These are phyloP conservation scores for Thielaviopsis ethacetica DNA, from an alignment of 2,329 filamentous ascomycete genomes.

Conservation along the genomic window DNA sequence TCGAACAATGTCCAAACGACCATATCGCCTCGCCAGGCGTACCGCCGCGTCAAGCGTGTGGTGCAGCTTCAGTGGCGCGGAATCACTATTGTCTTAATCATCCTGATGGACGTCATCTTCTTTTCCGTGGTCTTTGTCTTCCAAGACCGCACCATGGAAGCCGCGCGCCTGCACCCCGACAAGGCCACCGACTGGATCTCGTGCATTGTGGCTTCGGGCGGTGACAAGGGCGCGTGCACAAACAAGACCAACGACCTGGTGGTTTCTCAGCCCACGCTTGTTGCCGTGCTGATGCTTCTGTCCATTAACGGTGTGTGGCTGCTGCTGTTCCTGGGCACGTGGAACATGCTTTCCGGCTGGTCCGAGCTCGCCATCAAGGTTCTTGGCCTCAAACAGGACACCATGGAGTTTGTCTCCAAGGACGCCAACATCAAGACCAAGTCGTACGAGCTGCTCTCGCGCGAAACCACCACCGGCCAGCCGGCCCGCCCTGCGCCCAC, in stretches of 20 bases:
- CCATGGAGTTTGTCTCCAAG: constrained; percentile 65
- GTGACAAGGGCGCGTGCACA: constrained; percentile 52
- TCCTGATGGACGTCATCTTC: constrained; percentile 82
- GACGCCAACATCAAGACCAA: constrained; percentile 58
- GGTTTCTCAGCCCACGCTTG: constrained; percentile 59
- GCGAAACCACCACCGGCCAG: constrained; percentile 36
- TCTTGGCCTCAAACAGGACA: constrained; percentile 36
- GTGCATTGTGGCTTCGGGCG: constrained; percentile 46
- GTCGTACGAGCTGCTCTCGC: constrained; percentile 68
- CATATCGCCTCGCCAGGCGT: constrained; percentile 72
- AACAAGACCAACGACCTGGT: constrained; percentile 42
- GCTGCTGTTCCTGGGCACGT: constrained; percentile 63
- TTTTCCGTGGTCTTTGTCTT: constrained; percentile 85
- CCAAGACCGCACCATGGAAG: constrained; percentile 56
- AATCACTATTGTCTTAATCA: constrained; percentile 76
- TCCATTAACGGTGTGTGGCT: constrained; percentile 78
- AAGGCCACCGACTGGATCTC: constrained; percentile 49
- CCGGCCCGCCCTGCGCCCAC: constrained; percentile 25
- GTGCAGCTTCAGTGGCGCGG: constrained; percentile 89
- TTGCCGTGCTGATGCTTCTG: constrained; percentile 68
- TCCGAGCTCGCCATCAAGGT: constrained; percentile 39
- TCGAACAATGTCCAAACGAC: constrained; percentile 52
- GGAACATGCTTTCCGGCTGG: constrained; percentile 80
- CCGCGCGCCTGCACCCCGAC: constrained; percentile 33
- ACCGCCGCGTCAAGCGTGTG: constrained; percentile 70